A percentile compares a stretch with the other conserved stretches of the same genome.
Conservation (phyloP, 176 grass and related monocot genomes). For the Oryza brachyantha region DNA sequence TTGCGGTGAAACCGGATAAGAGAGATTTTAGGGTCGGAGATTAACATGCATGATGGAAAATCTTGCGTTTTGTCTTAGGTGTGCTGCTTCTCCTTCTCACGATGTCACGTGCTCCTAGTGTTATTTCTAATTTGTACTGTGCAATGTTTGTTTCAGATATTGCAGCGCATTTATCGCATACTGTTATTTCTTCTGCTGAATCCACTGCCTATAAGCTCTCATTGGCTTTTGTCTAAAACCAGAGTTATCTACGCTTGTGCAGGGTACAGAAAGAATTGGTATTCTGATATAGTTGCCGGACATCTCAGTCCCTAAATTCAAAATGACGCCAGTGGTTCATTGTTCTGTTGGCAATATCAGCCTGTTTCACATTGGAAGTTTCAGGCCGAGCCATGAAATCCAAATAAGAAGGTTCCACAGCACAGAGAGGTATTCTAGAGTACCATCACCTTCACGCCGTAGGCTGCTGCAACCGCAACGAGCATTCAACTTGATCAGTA, state of each 20-base stretch:
- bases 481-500: constrained; percentile 53
- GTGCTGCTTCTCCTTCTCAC: background rate
- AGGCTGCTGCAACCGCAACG: constrained; percentile 47
- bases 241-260: background rate
- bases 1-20: background rate
- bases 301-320: constrained; percentile 30
- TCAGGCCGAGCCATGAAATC: constrained; percentile 45
- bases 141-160: background rate
- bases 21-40: background rate
- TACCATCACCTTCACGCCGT: constrained; percentile 19
- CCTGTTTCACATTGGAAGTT: constrained; percentile 59
- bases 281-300: constrained; percentile 21
- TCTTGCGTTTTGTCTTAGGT: no score
- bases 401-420: constrained; percentile 51
- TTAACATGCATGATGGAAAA: background rate
- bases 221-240: constrained; percentile 2
- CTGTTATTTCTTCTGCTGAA: background rate
- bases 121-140: background rate
- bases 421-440: constrained; percentile 41
- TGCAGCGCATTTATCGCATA: background rate
- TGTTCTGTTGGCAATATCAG: constrained; percentile 72
- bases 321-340: constrained; percentile 71
- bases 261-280: constrained; percentile 30
- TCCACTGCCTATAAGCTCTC: background rate
- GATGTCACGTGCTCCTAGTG: background rate